phyloP scores from a whole-genome alignment of 129 eudicot genomes.

The Calendula officinalis region DNA sequence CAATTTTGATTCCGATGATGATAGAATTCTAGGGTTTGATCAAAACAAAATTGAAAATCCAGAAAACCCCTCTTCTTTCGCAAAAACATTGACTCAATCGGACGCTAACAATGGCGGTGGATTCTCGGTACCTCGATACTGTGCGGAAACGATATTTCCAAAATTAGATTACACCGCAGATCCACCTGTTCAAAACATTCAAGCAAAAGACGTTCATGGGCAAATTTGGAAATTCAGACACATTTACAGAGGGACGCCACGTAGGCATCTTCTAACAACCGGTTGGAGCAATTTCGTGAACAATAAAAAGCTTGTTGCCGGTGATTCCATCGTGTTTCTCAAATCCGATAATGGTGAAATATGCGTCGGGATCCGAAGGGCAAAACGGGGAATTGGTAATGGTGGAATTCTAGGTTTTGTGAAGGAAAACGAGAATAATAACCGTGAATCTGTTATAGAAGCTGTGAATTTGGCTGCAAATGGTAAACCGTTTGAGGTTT shows the following conservation, averaged over 20 bases:
- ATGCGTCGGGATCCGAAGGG: conserved; percentile 76
- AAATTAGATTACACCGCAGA: conserved; percentile 47
- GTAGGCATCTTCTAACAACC: conserved; percentile 73
- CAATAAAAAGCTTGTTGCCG: conserved; percentile 66
- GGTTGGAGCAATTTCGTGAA: conserved; percentile 89
- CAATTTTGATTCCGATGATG: conserved; percentile 7
- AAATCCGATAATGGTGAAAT: conserved; percentile 64
- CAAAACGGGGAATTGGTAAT: conserved; percentile 52
- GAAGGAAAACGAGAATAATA: conserved; percentile 17
- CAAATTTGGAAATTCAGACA: conserved; percentile 68
- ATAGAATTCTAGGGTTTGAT: conserved; percentile 42
- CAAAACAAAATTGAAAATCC: conserved; percentile 32
- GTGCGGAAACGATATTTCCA: conserved; percentile 80
- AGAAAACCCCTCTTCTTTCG: conserved; percentile 56
- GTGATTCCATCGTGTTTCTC: conserved; percentile 78
- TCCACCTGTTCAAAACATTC: conserved; percentile 68
- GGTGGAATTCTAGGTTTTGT: conserved; percentile 26
- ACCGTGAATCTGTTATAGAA: conserved; percentile 53
- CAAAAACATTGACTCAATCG: conserved; percentile 73
- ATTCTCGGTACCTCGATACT: conserved; percentile 75
- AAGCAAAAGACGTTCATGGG: conserved; percentile 44
- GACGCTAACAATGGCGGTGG: conserved; percentile 98
- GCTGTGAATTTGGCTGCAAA: conserved; percentile 56
- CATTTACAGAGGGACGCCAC: conserved; percentile 79
- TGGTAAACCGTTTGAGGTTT: conserved; percentile 71